phyloP scores from a whole-genome alignment of 73 alveolate genomes.

The Durusdinium trenchii region DNA sequence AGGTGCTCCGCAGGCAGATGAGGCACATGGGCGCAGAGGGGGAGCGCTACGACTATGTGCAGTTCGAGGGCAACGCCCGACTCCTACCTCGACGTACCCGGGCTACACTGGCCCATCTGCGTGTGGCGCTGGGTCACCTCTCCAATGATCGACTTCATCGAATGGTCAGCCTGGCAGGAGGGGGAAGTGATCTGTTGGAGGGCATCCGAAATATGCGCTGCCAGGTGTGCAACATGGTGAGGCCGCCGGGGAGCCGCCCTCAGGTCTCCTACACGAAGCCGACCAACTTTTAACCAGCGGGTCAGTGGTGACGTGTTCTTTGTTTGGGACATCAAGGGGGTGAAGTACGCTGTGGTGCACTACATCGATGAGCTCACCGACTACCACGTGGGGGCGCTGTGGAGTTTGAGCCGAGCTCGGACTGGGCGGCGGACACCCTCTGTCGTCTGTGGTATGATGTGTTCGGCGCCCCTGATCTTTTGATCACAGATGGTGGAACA shows the following conservation, averaged over 20 bases:
- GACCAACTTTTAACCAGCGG: too few relatives aligned
- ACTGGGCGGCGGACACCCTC: neutral
- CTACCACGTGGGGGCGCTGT: neutral
- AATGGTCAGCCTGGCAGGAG: neutral
- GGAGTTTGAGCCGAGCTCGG: neutral
- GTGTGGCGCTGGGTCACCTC: neutral
- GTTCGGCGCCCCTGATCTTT: constrained; percentile 3
- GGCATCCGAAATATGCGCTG: too few relatives aligned
- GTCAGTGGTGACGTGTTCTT: too few relatives aligned
- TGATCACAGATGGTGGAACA: too few relatives aligned
- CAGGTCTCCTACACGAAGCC: too few relatives aligned
- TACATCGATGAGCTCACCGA: neutral
- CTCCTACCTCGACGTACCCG: too few relatives aligned
- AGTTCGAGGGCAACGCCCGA: too few relatives aligned
- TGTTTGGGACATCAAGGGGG: neutral
- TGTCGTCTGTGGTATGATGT: neutral
- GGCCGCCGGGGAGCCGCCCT: neutral
- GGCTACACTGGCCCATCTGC: too few relatives aligned
- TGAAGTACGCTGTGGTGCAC: neutral
- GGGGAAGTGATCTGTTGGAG: neutral
- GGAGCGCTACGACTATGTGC: too few relatives aligned
- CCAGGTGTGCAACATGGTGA: neutral
- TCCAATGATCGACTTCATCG: neutral
- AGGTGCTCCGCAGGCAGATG: too few relatives aligned
- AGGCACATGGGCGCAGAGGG: too few relatives aligned